These are phyloP conservation scores for Verticillium dahliae DNA, from an alignment of 2,329 filamentous ascomycete species.

Conservation along the genomic window DNA sequence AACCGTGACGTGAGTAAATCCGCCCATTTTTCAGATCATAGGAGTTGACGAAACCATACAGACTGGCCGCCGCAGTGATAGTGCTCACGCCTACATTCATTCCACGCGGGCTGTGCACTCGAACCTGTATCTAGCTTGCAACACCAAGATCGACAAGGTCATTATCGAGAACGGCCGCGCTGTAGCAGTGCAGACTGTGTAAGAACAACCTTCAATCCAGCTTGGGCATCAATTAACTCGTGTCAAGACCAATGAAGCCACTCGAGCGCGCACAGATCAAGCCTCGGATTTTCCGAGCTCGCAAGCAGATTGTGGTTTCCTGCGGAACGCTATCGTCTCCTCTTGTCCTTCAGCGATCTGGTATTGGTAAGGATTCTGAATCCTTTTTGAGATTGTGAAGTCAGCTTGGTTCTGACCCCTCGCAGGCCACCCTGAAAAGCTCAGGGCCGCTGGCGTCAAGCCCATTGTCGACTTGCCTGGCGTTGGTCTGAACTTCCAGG, in stretches of 20 bases:
- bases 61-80: slow-evolving; percentile 67
- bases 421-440: slow-evolving; percentile 59
- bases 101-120: slow-evolving; percentile 63
- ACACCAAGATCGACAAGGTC: slow-evolving; percentile 73
- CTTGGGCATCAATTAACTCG: slow-evolving; percentile 6
- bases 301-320: slow-evolving; percentile 68
- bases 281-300: slow-evolving; percentile 53
- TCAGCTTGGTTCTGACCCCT: slow-evolving; percentile 1
- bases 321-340: slow-evolving; percentile 69
- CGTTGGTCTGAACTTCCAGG: slow-evolving; percentile 71
- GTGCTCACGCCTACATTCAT: slow-evolving; percentile 73
- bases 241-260: slow-evolving; percentile 52
- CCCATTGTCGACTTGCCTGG: slow-evolving; percentile 65
- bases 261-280: slow-evolving; percentile 48
- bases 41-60: slow-evolving; percentile 15
- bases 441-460: slow-evolving; percentile 61
- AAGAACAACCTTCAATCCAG: slow-evolving; percentile 20
- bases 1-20: slow-evolving; percentile 49
- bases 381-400: too few relatives aligned
- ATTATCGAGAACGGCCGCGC: slow-evolving; percentile 67
- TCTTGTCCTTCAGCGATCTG: slow-evolving; percentile 68
- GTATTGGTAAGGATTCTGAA: slow-evolving; percentile 41
- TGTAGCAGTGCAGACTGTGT: slow-evolving; percentile 63
- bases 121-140: slow-evolving; percentile 66
- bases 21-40: too few relatives aligned